Evolutionary conservation across 2,329 filamentous ascomycete species (phyloP), one percentile per base, ranked within the genome.

Genomic region (Penicillium sp.): DNA sequence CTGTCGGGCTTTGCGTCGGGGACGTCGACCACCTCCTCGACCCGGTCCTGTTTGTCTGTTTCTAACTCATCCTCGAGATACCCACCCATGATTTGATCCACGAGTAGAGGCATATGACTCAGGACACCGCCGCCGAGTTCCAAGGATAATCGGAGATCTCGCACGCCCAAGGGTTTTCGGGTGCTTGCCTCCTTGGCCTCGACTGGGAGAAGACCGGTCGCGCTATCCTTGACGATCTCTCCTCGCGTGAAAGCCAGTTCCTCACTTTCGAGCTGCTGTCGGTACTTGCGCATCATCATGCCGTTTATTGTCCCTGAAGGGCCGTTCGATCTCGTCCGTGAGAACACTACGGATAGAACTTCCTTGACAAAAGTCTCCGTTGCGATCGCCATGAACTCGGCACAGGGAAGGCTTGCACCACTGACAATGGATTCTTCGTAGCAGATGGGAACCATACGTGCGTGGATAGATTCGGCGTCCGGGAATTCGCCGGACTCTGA

Each of bases 221-320:
- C 69, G 52, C 85, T 84, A 51, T 89, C 87, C 57, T 87, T 78
- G 19, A 79, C 74, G 1, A 94, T 67, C 58, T 90, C 86, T 4
- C 89, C 88, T n/a, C 81, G 77, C 35, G 82, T 77, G 24, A 80
- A 82, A 0, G 81, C 78, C 38, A 84, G 78, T 64, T 95, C 89
- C 66, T 96, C 90, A 40, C 76, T 75, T 48, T 82, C 80, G 10
- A 95, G 75, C 64, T 88, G 86, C 51, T 79, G 77, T 55, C 81
- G 82, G 69, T 91, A 96, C 51, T 81, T 83, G 57, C 84, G 79
- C 2, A 88, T 95, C 65, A 88, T 84, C 51, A 96, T 80, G 75
- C 85, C 87, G 32, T 77, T 77, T 35, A 80, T 80, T 35, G 82
- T 83, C 29, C 81, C 76, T 3, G 84, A 84, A 1, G 77, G 74